Conservation (phyloP, 2,329 filamentous ascomycete species). For the Malbranchea cinnamomea region DNA sequence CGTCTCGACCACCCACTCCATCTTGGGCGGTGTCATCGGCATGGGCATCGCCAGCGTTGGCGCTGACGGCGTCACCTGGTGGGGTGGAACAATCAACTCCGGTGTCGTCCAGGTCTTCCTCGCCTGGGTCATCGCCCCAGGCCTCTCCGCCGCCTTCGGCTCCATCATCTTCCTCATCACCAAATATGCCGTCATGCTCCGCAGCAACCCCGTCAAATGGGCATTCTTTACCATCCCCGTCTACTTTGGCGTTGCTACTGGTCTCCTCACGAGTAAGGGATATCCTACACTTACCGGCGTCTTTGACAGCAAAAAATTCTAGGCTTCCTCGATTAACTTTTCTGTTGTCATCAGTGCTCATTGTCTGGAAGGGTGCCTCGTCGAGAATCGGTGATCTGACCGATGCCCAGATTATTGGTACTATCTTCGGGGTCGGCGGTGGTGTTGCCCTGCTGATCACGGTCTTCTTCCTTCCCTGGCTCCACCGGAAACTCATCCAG, state of each 20-base stretch:
- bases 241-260: slow-evolving; percentile 65
- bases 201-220: slow-evolving; percentile 57
- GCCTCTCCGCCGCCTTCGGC: slow-evolving; percentile 49
- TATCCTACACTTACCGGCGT: no score
- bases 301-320: no score
- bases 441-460: slow-evolving; percentile 45
- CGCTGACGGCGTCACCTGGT: slow-evolving; percentile 49
- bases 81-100: slow-evolving; percentile 55
- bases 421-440: slow-evolving; percentile 45
- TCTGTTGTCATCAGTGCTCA: no score
- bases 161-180: slow-evolving; percentile 58
- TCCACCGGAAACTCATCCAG: slow-evolving; percentile 53
- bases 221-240: slow-evolving; percentile 58
- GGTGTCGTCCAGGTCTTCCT: slow-evolving; percentile 59
- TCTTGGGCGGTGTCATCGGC: slow-evolving; percentile 53
- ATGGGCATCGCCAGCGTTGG: slow-evolving; percentile 55
- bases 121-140: slow-evolving; percentile 55
- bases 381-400: no score
- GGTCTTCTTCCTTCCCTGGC: slow-evolving; percentile 59
- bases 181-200: slow-evolving; percentile 55
- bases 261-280: no score
- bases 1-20: slow-evolving; percentile 58
- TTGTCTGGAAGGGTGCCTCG: slow-evolving; percentile 76
- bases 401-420: no score
- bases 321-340: no score